Base-by-base conservation (phyloP, 352 stramenopile species). In the Blastocystis sp. region DNA sequence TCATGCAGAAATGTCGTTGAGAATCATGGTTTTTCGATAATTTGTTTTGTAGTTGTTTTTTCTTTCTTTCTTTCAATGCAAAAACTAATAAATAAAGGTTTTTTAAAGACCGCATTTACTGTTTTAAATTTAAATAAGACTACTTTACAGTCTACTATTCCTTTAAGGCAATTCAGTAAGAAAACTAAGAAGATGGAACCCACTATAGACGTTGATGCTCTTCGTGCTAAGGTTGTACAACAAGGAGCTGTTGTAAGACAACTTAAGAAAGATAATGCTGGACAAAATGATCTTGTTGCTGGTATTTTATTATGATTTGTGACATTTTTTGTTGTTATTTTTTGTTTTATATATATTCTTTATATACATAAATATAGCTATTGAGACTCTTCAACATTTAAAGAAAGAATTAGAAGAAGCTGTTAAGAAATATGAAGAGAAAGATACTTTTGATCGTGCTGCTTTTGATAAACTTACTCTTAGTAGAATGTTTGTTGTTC, bases 401-500 rank as follows among this genome's bases (percentile, higher is more conserved):
- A 95, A 95, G 73, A 73, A 84, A 10, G 55, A 82, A 62, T 69
- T 91, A 37, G 76, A 82, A 13, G 65, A 68, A 31, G 70, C 64
- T 25, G 69, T 80, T 32, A 73, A 82, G 47, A 75, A 81, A 48
- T 75, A 80, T 55, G 73, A 79, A 55, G 75, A 80, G 23, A 76
- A 73, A 10, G 75, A 77, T 2, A 68, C 75, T 31, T 46, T 86
- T 66, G 84, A 86, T 69, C 83, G 84, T 45, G 48, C 79, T 67
- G 79, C 82, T 27, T 80, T 98, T 68, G 89, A 98, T 72, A 86
- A 95, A 62, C 70, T 95, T 59, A 75, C 98, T 16, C 75, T 96
- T 67, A 82, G 88, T 48, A 93, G 94, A 70, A 97, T 98, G 88
- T 96, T 97, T 73, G 85, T 97, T 28, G 81, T 97, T 58, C 89